Conservation (phyloP, 148 eudicot species). For the Camellia japonica region DNA sequence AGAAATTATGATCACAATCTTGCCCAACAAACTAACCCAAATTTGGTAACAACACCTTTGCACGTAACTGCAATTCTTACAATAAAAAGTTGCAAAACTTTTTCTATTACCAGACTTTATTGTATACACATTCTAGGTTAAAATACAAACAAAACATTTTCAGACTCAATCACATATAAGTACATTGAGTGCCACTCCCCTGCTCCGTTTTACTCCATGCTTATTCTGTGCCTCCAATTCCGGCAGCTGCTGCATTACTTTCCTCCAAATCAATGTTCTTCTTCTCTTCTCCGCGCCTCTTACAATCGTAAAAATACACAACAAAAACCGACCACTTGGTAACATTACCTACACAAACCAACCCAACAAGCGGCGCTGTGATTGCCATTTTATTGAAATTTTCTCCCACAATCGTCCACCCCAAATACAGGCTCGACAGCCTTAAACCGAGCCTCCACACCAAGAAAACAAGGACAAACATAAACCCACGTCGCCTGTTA, state of each 20-base stretch:
- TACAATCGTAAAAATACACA: neutral
- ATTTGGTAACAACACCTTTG: no score
- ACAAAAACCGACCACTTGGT: neutral
- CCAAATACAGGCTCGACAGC: neutral
- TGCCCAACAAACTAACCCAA: no score
- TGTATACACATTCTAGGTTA: no score
- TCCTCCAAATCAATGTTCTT: neutral
- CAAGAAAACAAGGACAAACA: constrained; percentile 4
- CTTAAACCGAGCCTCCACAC: neutral
- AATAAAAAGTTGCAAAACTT: no score
- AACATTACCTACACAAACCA: neutral
- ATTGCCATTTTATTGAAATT: neutral
- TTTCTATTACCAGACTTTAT: no score
- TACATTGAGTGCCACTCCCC: no score
- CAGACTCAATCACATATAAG: no score
- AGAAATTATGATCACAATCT: no score
- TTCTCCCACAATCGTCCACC: neutral
- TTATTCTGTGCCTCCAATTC: neutral
- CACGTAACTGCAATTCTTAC: no score
- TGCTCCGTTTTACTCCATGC: neutral
- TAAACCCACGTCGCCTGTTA: constrained; percentile 13
- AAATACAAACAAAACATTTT: no score
- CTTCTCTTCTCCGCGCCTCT: neutral
- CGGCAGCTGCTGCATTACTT: neutral
- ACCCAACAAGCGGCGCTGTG: neutral